Evolutionary conservation across 257 asterid species (phyloP).

Genomic region (Fraxinus americana): DNA sequence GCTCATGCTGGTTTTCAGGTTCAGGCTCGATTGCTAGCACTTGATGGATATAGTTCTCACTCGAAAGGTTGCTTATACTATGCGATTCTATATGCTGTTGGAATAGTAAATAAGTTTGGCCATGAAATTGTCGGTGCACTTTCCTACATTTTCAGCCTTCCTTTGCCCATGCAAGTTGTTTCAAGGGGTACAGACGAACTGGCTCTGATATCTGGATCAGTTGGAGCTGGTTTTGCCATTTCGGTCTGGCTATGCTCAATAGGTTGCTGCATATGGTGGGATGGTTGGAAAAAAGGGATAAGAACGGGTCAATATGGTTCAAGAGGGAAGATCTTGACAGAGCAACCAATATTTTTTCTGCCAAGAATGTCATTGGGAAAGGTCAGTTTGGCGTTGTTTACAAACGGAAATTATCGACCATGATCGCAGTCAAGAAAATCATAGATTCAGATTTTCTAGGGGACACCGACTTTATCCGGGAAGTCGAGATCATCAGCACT

Average conservation of each 20-base stretch:
- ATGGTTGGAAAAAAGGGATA: slow-evolving; percentile 27
- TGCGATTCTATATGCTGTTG: slow-evolving; percentile 62
- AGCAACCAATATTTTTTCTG: slow-evolving; percentile 48
- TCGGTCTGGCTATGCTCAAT: slow-evolving; percentile 24
- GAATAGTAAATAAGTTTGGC: slow-evolving; percentile 49
- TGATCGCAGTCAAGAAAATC: slow-evolving; percentile 55
- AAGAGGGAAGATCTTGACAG: slow-evolving; percentile 43
- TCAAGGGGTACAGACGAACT: slow-evolving; percentile 9
- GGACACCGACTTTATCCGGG: slow-evolving; percentile 43
- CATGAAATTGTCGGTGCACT: slow-evolving; percentile 48
- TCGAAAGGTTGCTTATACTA: slow-evolving; percentile 54
- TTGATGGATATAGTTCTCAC: slow-evolving; percentile 45
- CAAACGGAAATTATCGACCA: slow-evolving; percentile 42
- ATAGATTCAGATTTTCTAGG: slow-evolving; percentile 39
- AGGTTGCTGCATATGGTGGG: slow-evolving; percentile 30
- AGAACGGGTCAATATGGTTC: slow-evolving; percentile 41
- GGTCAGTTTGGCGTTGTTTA: slow-evolving; percentile 61
- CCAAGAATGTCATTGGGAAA: slow-evolving; percentile 48
- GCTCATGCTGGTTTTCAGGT: slow-evolving; percentile 54
- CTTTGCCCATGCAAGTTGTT: slow-evolving; percentile 23
- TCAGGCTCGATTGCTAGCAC: slow-evolving; percentile 38
- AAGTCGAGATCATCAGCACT: slow-evolving; percentile 57
- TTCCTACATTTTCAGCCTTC: slow-evolving; percentile 59
- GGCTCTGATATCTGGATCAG: slow-evolving; percentile 30
- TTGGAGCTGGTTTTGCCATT: slow-evolving; percentile 42